Conservation (phyloP, 2,329 filamentous ascomycete genomes). For the Graphiopsis chlorocephala region DNA sequence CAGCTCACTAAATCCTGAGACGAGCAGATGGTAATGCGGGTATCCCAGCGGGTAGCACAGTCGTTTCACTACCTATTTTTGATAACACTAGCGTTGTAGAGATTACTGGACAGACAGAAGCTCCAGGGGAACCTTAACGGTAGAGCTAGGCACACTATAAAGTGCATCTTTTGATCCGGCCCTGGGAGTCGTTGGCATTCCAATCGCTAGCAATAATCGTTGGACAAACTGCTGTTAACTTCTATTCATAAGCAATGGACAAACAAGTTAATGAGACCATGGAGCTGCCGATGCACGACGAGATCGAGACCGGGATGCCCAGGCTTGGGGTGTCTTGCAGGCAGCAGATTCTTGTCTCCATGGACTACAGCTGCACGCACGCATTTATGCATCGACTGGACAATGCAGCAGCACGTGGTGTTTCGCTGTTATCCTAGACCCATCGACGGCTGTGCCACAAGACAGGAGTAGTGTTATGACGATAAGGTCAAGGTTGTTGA, state of each 20-base stretch:
- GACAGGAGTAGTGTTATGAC: neutral
- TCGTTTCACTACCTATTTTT: neutral
- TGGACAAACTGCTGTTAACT: neutral
- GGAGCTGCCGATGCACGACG: neutral
- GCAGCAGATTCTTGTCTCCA: neutral
- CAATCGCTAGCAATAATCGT: neutral
- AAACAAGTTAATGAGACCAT: neutral
- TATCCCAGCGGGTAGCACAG: neutral
- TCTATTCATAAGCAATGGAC: neutral
- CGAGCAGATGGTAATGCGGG: neutral
- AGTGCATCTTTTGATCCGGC: neutral
- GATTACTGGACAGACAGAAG: neutral
- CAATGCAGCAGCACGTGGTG: neutral
- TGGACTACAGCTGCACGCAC: neutral
- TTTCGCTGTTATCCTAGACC: neutral
- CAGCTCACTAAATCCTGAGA: neutral
- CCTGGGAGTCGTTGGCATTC: neutral
- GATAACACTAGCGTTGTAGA: neutral
- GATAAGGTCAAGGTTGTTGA: neutral
- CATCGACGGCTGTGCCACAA: neutral
- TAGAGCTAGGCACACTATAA: neutral
- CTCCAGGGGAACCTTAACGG: neutral
- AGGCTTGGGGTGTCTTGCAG: neutral
- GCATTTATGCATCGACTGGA: neutral
- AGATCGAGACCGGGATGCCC: neutral